Percentiles rank a stretch among this genome's conserved stretches.
Evolutionary conservation across 139 green algal species (phyloP).

Genomic region (Astrephomene gubernaculifera): DNA sequence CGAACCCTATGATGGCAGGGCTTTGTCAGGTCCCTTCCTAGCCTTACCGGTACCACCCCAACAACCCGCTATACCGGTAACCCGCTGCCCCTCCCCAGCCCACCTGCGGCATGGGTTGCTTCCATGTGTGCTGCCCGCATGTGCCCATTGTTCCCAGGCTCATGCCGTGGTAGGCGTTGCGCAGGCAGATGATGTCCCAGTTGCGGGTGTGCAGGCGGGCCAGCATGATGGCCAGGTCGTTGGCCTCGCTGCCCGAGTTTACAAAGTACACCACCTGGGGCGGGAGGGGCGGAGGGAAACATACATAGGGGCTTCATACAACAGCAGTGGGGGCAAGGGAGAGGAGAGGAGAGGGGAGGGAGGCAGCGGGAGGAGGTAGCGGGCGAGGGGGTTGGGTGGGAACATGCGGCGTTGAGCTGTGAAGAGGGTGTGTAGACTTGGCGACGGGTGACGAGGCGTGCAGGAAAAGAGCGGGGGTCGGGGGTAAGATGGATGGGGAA

Average conservation of each 20-base stretch:
- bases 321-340: too few relatives aligned
- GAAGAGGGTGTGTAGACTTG: too few relatives aligned
- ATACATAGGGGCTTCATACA: too few relatives aligned
- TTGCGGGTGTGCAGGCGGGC: conserved; percentile 82
- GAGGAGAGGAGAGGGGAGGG: too few relatives aligned
- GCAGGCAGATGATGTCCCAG: conserved; percentile 91
- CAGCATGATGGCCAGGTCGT: conserved; percentile 90
- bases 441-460: too few relatives aligned
- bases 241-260: conserved; percentile 88
- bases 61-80: background rate
- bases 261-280: conserved; percentile 84
- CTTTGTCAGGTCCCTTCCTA: too few relatives aligned
- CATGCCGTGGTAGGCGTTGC: conserved; percentile 97
- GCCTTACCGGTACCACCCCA: too few relatives aligned
- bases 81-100: background rate
- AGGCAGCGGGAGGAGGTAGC: too few relatives aligned
- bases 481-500: background rate
- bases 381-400: too few relatives aligned
- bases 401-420: too few relatives aligned
- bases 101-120: conserved; percentile 84
- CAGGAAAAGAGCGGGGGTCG: too few relatives aligned
- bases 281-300: background rate
- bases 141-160: conserved; percentile 89
- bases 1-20: too few relatives aligned
- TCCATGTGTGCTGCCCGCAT: conserved; percentile 94